Conservation (phyloP, 1,139 yeast species). For the Diutina scorzettiae region DNA sequence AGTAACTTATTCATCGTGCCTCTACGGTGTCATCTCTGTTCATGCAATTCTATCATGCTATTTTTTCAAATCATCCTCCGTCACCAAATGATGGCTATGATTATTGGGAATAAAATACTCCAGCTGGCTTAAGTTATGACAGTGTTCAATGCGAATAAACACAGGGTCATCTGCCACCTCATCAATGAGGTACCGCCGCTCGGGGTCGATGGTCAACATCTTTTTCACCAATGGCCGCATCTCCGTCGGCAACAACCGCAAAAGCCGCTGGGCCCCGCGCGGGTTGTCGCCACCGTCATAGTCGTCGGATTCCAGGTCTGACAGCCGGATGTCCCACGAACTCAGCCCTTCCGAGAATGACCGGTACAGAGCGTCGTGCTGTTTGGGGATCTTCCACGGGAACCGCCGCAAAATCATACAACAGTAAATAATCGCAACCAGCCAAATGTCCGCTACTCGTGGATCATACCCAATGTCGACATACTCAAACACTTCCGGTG, state of each 20-base stretch:
- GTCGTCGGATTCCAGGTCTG: neutral
- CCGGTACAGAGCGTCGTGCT: slow-evolving; percentile 42
- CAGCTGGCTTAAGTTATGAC: slow-evolving; percentile 12
- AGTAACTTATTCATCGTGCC: too few relatives aligned
- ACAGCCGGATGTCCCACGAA: neutral
- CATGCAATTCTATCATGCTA: neutral
- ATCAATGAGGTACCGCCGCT: slow-evolving; percentile 18
- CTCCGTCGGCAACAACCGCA: slow-evolving; percentile 25
- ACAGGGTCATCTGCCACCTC: slow-evolving; percentile 22
- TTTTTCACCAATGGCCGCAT: slow-evolving; percentile 22
- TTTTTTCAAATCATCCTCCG: slow-evolving; percentile 40
- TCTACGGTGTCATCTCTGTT: too few relatives aligned
- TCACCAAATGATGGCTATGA: slow-evolving; percentile 45
- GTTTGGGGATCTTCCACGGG: slow-evolving; percentile 92
- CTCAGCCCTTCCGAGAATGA: slow-evolving; percentile 19
- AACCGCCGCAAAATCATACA: slow-evolving; percentile 91
- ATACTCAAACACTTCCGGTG: slow-evolving; percentile 72
- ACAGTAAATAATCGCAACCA: slow-evolving; percentile 87
- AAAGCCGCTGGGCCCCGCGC: slow-evolving; percentile 14
- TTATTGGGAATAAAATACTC: slow-evolving; percentile 14
- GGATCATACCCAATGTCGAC: slow-evolving; percentile 63
- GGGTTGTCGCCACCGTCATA: slow-evolving; percentile 3
- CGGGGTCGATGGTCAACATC: slow-evolving; percentile 22
- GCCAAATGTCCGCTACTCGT: slow-evolving; percentile 91
- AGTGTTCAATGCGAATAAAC: slow-evolving; percentile 17